Evolutionary conservation across 1,284 basidiomycete species (phyloP).

Genomic region (Trametes hirsuta): DNA sequence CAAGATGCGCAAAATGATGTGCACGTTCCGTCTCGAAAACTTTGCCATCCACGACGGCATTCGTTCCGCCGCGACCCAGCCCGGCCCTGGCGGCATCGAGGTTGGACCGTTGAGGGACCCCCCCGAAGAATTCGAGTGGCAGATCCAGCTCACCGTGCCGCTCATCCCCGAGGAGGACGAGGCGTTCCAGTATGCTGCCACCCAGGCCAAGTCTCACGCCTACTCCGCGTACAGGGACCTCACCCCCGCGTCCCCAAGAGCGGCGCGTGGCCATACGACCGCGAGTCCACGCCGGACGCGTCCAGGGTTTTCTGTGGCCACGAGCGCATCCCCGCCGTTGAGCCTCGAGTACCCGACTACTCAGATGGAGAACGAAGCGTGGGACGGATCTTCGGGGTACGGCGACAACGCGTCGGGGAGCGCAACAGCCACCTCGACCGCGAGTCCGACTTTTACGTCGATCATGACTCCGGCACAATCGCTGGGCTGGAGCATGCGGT

Average conservation of each 20-base stretch:
- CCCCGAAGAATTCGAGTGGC: slow-evolving; percentile 33
- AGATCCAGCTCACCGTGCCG: slow-evolving; percentile 27
- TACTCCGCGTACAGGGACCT: background rate
- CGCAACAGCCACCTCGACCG: background rate
- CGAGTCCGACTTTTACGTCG: slow-evolving; percentile 23
- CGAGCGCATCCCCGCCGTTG: slow-evolving; percentile 12
- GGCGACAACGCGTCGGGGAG: slow-evolving; percentile 14
- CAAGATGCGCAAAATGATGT: slow-evolving; percentile 74
- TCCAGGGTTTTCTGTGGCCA: background rate
- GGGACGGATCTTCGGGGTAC: slow-evolving; percentile 21
- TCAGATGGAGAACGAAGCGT: slow-evolving; percentile 15
- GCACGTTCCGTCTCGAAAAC: slow-evolving; percentile 73
- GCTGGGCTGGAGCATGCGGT: slow-evolving; percentile 26
- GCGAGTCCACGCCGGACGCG: slow-evolving; percentile 1
- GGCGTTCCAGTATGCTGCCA: background rate
- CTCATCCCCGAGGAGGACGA: slow-evolving; percentile 20
- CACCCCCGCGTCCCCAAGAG: background rate
- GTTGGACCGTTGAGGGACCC: slow-evolving; percentile 33
- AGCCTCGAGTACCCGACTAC: slow-evolving; percentile 18
- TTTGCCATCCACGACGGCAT: slow-evolving; percentile 67
- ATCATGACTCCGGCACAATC: slow-evolving; percentile 33
- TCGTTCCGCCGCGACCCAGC: slow-evolving; percentile 26
- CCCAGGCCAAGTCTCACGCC: background rate
- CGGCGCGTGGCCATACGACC: background rate
- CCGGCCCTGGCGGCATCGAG: slow-evolving; percentile 29